Evolutionary conservation across 2,329 filamentous ascomycete species (phyloP).

Genomic region (Paraconiothyrium sp.): DNA sequence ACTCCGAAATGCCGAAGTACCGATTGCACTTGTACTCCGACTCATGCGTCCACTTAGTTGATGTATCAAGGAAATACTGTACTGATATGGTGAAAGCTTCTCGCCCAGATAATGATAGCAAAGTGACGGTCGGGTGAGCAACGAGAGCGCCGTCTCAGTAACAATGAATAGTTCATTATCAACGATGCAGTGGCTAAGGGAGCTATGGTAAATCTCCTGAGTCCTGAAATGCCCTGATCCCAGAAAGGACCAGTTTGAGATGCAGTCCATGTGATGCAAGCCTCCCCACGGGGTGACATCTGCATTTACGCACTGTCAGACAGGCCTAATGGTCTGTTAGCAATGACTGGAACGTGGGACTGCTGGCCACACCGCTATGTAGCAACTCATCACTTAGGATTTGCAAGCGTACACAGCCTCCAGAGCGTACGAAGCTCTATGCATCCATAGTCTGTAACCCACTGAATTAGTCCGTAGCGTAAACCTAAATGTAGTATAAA

Average conservation of each 20-base stretch:
- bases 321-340: not conserved
- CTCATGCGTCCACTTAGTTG: not conserved
- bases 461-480: not conserved
- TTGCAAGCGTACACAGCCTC: conserved; percentile 4
- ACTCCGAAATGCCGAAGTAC: not conserved
- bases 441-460: not conserved
- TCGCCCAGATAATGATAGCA: no score
- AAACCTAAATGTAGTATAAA: not conserved
- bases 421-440: conserved; percentile 1
- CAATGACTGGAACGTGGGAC: not conserved
- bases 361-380: not conserved
- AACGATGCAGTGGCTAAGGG: not conserved
- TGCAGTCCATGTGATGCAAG: not conserved
- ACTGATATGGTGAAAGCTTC: not conserved
- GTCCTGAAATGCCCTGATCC: not conserved
- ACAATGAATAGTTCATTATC: not conserved
- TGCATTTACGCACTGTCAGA: not conserved
- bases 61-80: not conserved
- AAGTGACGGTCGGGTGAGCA: no score
- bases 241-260: not conserved
- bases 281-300: not conserved
- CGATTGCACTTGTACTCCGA: not conserved
- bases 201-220: not conserved
- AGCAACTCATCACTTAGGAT: not conserved
- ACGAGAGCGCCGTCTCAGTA: no score